phyloP scores from a whole-genome alignment of 2,329 filamentous ascomycete species.

The Colletotrichum scovillei region DNA sequence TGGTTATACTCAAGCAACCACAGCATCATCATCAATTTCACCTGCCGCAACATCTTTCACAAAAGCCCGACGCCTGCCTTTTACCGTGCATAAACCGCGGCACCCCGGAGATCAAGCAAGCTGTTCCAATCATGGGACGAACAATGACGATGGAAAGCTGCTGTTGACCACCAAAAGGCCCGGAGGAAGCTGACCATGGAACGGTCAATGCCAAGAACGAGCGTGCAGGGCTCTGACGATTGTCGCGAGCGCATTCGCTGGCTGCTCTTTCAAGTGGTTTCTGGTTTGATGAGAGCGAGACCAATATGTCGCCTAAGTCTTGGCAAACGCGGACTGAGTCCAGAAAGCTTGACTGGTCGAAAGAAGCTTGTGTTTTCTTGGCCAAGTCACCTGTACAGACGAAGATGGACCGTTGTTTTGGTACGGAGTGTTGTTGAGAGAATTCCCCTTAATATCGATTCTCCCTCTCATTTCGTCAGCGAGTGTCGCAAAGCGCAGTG shows the following conservation, averaged over 20 bases:
- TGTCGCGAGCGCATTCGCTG: conserved; percentile 12
- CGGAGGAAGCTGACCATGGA: neutral
- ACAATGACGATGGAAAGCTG: conserved; percentile 19
- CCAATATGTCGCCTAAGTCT: conserved; percentile 28
- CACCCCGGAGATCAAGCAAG: neutral
- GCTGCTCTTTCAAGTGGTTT: neutral
- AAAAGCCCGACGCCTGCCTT: conserved; percentile 2
- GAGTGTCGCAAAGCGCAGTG: neutral
- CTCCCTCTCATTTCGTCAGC: conserved; percentile 8
- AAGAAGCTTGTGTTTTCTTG: conserved; percentile 31
- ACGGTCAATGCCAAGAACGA: conserved; percentile 23
- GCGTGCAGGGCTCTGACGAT: conserved; percentile 30
- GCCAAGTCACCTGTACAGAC: neutral
- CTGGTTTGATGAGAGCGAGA: conserved; percentile 25
- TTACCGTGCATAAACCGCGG: conserved; percentile 16
- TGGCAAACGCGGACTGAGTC: conserved; percentile 33
- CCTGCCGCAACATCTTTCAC: neutral
- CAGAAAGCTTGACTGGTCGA: conserved; percentile 29
- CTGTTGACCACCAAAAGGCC: neutral
- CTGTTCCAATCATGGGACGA: conserved; percentile 4
- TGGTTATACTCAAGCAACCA: neutral
- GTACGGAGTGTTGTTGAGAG: neutral
- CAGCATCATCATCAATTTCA: conserved; percentile 8
- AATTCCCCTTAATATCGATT: neutral
- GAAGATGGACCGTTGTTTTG: neutral